Base-by-base conservation (phyloP, 1,284 basidiomycete species). In the Cryptococcus depauperatus region DNA sequence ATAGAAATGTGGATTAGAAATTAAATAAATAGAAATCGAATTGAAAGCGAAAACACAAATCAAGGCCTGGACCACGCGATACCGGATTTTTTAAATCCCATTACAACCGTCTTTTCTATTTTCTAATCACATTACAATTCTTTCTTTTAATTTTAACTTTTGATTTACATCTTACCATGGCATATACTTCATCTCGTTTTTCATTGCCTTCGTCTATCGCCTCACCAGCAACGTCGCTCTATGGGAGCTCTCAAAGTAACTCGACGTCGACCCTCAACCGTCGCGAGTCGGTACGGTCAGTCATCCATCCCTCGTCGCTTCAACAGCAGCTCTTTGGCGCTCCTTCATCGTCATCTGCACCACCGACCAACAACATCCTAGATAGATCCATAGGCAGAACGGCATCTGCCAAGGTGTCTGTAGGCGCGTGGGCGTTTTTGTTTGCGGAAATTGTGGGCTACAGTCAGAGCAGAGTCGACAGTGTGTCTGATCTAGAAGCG, bases 371-470 rank as follows among this genome's bases (percentile, higher is more conserved):
- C n/a, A 47, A 46, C 16, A 65, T 93, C 48, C 85, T 91, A 69
- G 89, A 93, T 58, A 76, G 89, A 51, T 81, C 79, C 42, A 73
- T 92, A 52, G 89, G 85, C 75, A 88, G 87, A 73, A 80, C 85
- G 4, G 79, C 84, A 41, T 77, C 79, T 1, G 70, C 81, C 5
- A 88, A 95, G 64, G 86, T 92, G 41, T 84, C 85, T 18, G 75
- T 82, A 2, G 78, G 82, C 3, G 83, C 88, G 1, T 91, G 87
- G 69, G 79, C 84, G 1, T 95, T 93, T 62, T 74, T 95, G 52
- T 90, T 95, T 70, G 85, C 85, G 7, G 90, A 95, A 71, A 76
- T 91, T 18, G 82, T 96, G 1, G 83, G 89, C 63, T 98, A 98
- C 68, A 92, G 88, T 1, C 93, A 98, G 73, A 89, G 85, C 60